Evolutionary conservation across 768 basidiomycete genomes (phyloP).

Genomic region (Hypholoma fasciculare): DNA sequence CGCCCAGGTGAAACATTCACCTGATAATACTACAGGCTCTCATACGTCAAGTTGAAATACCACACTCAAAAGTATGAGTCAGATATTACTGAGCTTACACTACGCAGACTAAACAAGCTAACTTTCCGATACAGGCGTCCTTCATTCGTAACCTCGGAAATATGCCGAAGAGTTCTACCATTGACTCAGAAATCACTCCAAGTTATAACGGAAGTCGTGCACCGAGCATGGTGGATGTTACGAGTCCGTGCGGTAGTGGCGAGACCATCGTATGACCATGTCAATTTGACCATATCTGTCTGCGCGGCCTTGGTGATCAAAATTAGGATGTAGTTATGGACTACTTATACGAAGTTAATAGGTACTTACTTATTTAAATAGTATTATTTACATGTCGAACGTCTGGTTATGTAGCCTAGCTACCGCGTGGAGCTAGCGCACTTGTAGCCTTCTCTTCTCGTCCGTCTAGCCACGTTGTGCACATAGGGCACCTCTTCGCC

Average conservation of each 20-base stretch:
- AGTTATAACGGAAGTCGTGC: neutral
- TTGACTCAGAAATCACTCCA: neutral
- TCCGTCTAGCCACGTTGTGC: conserved; percentile 43
- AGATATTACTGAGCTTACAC: too few species aligned
- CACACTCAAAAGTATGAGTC: too few species aligned
- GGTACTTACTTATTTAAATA: neutral
- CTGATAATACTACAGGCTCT: too few species aligned
- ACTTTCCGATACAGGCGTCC: too few species aligned
- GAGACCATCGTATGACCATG: neutral
- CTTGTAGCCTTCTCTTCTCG: conserved; percentile 35
- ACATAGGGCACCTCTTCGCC: conserved; percentile 41
- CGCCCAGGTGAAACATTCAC: too few species aligned
- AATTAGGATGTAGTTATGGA: neutral
- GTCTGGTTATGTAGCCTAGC: too few species aligned
- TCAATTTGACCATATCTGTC: too few species aligned
- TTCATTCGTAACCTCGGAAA: neutral
- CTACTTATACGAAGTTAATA: neutral
- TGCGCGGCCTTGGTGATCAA: neutral
- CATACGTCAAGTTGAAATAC: too few species aligned
- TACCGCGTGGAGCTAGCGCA: conserved; percentile 8
- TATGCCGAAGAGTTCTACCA: neutral
- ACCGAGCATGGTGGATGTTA: neutral
- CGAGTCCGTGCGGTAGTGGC: neutral
- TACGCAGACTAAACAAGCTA: too few species aligned
- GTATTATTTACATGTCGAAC: neutral